Percentiles rank a stretch among this genome's conserved stretches.
Conservation (phyloP, 2,329 filamentous ascomycete genomes). For the Macrophomina tecta region DNA sequence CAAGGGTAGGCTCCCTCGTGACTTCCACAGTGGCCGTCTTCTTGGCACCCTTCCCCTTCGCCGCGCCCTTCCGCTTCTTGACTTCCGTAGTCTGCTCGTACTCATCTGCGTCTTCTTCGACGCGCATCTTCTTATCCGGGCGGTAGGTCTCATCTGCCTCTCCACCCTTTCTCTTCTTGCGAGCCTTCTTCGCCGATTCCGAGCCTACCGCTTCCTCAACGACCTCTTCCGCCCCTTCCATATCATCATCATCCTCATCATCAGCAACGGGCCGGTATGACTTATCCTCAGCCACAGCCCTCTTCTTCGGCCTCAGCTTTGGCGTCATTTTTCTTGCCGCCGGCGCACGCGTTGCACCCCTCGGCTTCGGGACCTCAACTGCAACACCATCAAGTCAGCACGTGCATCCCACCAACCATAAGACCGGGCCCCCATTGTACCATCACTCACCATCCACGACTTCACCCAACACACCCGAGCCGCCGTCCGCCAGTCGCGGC, state of each 20-base stretch:
- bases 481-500: background rate
- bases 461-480: background rate
- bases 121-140: background rate
- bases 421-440: background rate
- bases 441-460: background rate
- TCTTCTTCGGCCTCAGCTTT: background rate
- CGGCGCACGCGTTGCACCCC: background rate
- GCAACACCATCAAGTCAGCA: background rate
- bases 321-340: no score
- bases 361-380: background rate
- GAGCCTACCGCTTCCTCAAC: background rate
- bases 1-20: background rate
- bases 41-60: background rate
- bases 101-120: background rate
- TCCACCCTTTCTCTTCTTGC: background rate
- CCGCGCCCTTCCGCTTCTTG: background rate
- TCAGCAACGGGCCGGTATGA: background rate
- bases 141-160: background rate
- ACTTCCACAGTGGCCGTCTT: constrained; percentile 9
- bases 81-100: background rate
- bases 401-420: background rate
- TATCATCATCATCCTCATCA: background rate
- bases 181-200: background rate
- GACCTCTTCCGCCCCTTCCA: background rate
- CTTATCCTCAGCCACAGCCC: background rate